Evolutionary conservation across 805 yeast species (phyloP).

Genomic region (Wickerhamiella bombiphila): DNA sequence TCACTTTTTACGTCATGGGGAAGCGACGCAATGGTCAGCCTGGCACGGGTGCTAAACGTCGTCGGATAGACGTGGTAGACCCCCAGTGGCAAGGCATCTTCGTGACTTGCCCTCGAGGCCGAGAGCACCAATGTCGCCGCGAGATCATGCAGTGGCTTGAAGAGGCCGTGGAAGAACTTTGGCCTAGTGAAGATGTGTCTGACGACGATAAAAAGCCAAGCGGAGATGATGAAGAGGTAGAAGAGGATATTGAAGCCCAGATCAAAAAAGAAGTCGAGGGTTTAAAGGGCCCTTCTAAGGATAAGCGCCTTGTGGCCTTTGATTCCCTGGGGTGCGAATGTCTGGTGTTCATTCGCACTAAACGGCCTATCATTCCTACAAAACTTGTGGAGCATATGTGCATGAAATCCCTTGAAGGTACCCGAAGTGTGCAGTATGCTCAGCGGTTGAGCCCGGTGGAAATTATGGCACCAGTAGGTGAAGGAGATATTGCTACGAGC

Average conservation of each 20-base stretch:
- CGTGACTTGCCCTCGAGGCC: slow-evolving; percentile 74
- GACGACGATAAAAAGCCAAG: background rate
- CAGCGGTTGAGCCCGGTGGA: slow-evolving; percentile 74
- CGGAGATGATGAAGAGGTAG: slow-evolving; percentile 23
- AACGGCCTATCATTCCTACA: slow-evolving; percentile 68
- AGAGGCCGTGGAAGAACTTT: slow-evolving; percentile 27
- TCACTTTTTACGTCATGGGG: no score
- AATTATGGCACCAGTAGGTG: slow-evolving; percentile 47
- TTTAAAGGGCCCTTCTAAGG: slow-evolving; percentile 29
- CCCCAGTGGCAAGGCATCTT: slow-evolving; percentile 80
- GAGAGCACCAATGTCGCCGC: slow-evolving; percentile 32
- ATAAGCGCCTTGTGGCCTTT: slow-evolving; percentile 17
- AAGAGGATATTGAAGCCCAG: slow-evolving; percentile 54
- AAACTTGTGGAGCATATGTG: slow-evolving; percentile 51
- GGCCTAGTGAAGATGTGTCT: slow-evolving; percentile 5
- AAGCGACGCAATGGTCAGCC: background rate
- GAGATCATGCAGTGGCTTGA: slow-evolving; percentile 16
- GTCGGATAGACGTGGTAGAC: slow-evolving; percentile 31
- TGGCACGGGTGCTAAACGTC: background rate
- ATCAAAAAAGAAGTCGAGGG: slow-evolving; percentile 50
- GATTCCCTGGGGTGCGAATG: slow-evolving; percentile 26
- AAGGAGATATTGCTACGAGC: slow-evolving; percentile 27
- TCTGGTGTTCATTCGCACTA: slow-evolving; percentile 67
- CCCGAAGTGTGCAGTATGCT: slow-evolving; percentile 32
- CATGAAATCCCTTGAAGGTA: slow-evolving; percentile 36